A percentile compares a stretch with the other conserved stretches of the same genome.
Conservation (phyloP, 257 asterid species). For the Nyctanthes arbortristis region DNA sequence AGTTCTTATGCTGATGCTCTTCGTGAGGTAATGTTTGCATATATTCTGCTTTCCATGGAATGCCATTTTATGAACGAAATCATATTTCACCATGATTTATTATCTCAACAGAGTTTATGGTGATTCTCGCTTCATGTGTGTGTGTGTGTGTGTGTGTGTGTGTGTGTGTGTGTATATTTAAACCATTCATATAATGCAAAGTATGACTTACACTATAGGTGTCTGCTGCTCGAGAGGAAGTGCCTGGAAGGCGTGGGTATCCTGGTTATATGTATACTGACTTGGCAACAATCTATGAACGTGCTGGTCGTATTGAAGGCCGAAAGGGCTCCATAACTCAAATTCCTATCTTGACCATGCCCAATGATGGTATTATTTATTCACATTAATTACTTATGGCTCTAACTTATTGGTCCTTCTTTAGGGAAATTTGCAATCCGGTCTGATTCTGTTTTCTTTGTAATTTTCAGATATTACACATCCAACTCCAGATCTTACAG, state of each 20-base stretch:
- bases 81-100: neutral
- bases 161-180: too few relatives aligned
- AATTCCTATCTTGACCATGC: conserved; percentile 97
- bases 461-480: conserved; percentile 87
- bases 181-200: conserved; percentile 14
- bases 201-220: conserved; percentile 47
- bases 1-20: conserved; percentile 99
- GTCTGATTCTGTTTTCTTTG: conserved; percentile 17
- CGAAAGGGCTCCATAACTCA: conserved; percentile 96
- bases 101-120: conserved; percentile 2
- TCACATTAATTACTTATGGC: conserved; percentile 4
- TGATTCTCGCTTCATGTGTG: neutral
- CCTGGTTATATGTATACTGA: conserved; percentile 94
- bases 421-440: conserved; percentile 4
- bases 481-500: conserved; percentile 99
- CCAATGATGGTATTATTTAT: conserved; percentile 75
- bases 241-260: conserved; percentile 90
- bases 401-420: neutral
- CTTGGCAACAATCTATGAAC: conserved; percentile 93
- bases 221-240: conserved; percentile 99
- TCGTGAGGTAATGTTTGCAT: conserved; percentile 76
- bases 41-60: conserved; percentile 12
- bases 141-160: too few relatives aligned
- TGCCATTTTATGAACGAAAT: neutral
- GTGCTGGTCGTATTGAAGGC: conserved; percentile 99